Evolutionary conservation across 148 eudicot genomes (phyloP).

Genomic region (Talinum fruticosum): DNA sequence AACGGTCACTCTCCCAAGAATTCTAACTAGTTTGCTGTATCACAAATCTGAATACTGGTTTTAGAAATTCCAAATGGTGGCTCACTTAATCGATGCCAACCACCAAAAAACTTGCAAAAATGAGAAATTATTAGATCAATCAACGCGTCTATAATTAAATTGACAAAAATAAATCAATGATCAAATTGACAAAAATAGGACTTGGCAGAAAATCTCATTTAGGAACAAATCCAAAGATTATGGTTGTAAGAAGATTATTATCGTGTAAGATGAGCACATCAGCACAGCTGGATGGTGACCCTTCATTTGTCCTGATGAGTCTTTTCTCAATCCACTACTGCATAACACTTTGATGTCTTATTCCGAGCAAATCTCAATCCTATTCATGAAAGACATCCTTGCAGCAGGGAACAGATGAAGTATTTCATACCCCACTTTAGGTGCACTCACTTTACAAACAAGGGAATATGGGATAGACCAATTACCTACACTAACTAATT

Average conservation of each 20-base stretch:
- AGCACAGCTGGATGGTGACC: background rate
- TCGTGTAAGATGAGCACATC: background rate
- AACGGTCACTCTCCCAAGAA: too few species aligned
- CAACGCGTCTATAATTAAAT: background rate
- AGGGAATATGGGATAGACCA: background rate
- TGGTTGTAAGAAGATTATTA: background rate
- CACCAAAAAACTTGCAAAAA: background rate
- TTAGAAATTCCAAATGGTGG: background rate
- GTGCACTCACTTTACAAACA: background rate
- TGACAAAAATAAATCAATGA: background rate
- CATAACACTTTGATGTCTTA: background rate
- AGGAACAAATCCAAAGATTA: background rate
- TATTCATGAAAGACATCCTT: background rate
- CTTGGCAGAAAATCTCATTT: background rate
- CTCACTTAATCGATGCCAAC: background rate
- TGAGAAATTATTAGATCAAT: background rate
- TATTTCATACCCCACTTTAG: background rate
- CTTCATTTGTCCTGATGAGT: background rate
- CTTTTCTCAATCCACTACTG: background rate
- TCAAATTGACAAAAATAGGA: background rate
- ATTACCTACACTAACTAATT: constrained; percentile 16
- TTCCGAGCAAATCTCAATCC: background rate
- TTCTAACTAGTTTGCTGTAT: background rate
- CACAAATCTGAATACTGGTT: background rate
- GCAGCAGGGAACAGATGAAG: background rate